Evolutionary conservation across 176 grass and related monocot genomes (phyloP), one percentile per base, ranked within the genome.

Genomic region (Guadua angustifolia): DNA sequence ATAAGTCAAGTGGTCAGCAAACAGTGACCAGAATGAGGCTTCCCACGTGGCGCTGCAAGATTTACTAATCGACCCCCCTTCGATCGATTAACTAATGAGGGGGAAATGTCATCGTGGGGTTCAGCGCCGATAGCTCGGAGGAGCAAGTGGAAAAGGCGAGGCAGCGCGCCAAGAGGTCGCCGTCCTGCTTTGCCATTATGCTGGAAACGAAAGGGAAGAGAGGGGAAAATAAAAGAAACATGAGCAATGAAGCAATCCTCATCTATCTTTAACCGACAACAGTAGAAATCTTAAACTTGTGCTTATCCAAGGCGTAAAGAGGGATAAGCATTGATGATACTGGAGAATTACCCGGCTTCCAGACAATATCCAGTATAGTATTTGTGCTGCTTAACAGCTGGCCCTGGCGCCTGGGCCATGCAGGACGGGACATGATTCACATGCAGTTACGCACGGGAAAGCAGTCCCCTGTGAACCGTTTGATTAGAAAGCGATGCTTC

Each of bases 351-450:
- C 65, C 13, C 75, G 42, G 77, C 26, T 32, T 33, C 58, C 50
- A 75, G 52, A 15, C 86, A 71, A 49, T 24, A 39, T 60, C 73
- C 49, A 14, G 22, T 8, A 29, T 0, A 29, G 18, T 39, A 24
- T 9, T 25, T 42, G 29, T 82, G 79, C 42, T 83, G 88, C 79
- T 73, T 66, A 24, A 79, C 79, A 90, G 79, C 88, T 90, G 84
- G 79, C 5, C 1, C 6, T 40, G 6, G 39, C 6, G 7, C 14
- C 21, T 24, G 67, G 66, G 17, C 13, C 65, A 26, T 49, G 71
- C 0, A 6, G 4, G 15, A 51, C 12, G 55, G 38, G 14, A 50
- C n/a, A n/a, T n/a, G n/a, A n/a, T n/a, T n/a, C n/a, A n/a, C n/a
- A n/a, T n/a, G n/a, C n/a, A n/a, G n/a, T n/a, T n/a, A n/a, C n/a